These are phyloP conservation scores for Amaranthus palmeri DNA, from an alignment of 148 eudicot species.

Conservation along the genomic window DNA sequence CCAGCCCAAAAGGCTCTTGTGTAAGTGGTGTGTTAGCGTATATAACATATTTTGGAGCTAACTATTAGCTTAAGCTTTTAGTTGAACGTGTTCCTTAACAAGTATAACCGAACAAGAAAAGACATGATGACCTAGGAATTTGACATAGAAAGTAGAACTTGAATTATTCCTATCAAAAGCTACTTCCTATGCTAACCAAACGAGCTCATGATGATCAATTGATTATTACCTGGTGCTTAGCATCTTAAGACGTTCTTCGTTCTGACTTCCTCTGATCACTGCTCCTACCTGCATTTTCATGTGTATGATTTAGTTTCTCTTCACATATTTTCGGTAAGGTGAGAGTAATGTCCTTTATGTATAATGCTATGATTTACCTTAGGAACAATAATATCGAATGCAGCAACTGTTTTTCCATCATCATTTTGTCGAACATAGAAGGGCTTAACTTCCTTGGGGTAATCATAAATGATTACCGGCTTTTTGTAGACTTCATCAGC, in stretches of 20 bases:
- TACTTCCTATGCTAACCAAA: too few relatives aligned
- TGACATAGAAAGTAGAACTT: too few relatives aligned
- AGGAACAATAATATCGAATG: slow-evolving; percentile 58
- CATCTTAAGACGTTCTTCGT: slow-evolving; percentile 63
- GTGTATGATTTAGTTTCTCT: not conserved
- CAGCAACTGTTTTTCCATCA: slow-evolving; percentile 57
- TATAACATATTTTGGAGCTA: too few relatives aligned
- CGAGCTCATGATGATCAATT: too few relatives aligned
- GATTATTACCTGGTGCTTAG: slow-evolving; percentile 50
- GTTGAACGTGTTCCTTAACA: too few relatives aligned
- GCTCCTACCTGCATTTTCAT: slow-evolving; percentile 55
- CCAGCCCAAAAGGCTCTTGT: too few relatives aligned
- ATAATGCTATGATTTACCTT: slow-evolving; percentile 45
- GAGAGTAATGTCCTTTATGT: not conserved
- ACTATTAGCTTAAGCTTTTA: too few relatives aligned
- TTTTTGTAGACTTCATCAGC: slow-evolving; percentile 64
- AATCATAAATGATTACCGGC: slow-evolving; percentile 59
- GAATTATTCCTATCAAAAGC: too few relatives aligned
- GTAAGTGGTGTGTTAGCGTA: too few relatives aligned
- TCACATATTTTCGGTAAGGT: not conserved
- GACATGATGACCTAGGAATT: too few relatives aligned
- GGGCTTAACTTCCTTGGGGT: slow-evolving; percentile 77
- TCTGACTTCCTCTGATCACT: slow-evolving; percentile 76
- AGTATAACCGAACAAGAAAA: too few relatives aligned
- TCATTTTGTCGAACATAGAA: slow-evolving; percentile 59